A percentile compares a stretch with the other conserved stretches of the same genome.
phyloP scores from a whole-genome alignment of 495 filamentous ascomycete genomes.

The Beverwykella pulmonaria region DNA sequence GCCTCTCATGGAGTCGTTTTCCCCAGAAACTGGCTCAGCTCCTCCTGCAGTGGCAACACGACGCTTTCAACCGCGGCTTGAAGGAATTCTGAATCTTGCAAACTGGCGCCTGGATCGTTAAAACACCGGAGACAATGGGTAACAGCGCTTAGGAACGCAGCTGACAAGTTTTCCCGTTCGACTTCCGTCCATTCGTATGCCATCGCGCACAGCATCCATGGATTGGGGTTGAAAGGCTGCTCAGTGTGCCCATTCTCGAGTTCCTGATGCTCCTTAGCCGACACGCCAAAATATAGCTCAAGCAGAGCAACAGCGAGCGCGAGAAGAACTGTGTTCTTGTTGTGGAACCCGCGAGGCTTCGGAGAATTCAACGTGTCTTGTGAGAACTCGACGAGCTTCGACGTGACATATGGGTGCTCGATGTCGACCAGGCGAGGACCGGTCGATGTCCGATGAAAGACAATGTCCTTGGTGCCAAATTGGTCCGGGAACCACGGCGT shows the following conservation, averaged over 20 bases:
- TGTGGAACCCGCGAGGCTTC: constrained; percentile 30
- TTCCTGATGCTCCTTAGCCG: constrained; percentile 30
- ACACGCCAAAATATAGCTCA: constrained; percentile 38
- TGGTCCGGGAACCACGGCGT: constrained; percentile 38
- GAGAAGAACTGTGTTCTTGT: constrained; percentile 40
- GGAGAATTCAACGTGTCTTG: neutral
- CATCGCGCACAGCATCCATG: constrained; percentile 35
- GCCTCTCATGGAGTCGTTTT: constrained; percentile 19
- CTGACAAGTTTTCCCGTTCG: constrained; percentile 37
- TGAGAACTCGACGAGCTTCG: constrained; percentile 9
- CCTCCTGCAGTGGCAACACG: constrained; percentile 37
- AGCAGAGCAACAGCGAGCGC: constrained; percentile 35
- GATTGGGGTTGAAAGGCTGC: constrained; percentile 15
- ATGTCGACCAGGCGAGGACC: constrained; percentile 29
- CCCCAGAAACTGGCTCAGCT: constrained; percentile 35
- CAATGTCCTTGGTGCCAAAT: constrained; percentile 29
- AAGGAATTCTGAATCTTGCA: constrained; percentile 34
- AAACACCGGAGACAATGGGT: constrained; percentile 38
- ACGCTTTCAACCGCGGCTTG: constrained; percentile 38
- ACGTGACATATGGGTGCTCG: constrained; percentile 33
- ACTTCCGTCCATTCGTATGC: constrained; percentile 38
- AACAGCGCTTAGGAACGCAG: constrained; percentile 33
- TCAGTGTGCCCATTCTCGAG: neutral
- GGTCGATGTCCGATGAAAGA: constrained; percentile 26
- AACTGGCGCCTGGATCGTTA: constrained; percentile 30